phyloP scores from a whole-genome alignment of 208 protist genomes.

The Blastocrithidia nonstop region DNA sequence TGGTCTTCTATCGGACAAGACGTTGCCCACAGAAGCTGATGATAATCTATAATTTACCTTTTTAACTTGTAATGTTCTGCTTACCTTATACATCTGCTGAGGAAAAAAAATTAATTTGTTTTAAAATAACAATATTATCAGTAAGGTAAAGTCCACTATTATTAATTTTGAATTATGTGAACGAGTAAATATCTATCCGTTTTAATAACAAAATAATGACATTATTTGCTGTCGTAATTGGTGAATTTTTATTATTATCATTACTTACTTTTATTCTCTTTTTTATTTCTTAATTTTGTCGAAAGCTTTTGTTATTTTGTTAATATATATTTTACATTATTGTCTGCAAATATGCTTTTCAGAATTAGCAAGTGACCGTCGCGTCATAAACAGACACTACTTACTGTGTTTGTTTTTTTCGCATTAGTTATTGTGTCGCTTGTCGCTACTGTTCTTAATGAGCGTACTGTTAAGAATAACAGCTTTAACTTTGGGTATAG shows the following conservation, averaged over 20 bases:
- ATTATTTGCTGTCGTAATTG: neutral
- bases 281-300: neutral
- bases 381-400: neutral
- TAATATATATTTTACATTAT: conserved; percentile 2
- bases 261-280: conserved; percentile 1
- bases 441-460: neutral
- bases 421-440: neutral
- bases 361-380: too few species aligned
- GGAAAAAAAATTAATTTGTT: neutral
- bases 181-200: conserved; percentile 6
- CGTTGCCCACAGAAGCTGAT: too few species aligned
- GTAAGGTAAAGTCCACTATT: neutral
- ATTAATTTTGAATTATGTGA: too few species aligned
- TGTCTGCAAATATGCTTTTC: too few species aligned
- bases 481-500: conserved; percentile 1
- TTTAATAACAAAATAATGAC: conserved; percentile 5
- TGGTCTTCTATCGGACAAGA: too few species aligned
- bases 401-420: conserved; percentile 2
- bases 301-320: conserved; percentile 1
- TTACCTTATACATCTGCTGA: neutral
- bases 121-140: neutral
- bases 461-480: neutral
- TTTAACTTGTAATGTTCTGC: neutral
- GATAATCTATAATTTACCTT: neutral
- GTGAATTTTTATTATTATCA: neutral